These are phyloP conservation scores for Baudoinia panamericana DNA, from an alignment of 495 filamentous ascomycete species.

Conservation along the genomic window DNA sequence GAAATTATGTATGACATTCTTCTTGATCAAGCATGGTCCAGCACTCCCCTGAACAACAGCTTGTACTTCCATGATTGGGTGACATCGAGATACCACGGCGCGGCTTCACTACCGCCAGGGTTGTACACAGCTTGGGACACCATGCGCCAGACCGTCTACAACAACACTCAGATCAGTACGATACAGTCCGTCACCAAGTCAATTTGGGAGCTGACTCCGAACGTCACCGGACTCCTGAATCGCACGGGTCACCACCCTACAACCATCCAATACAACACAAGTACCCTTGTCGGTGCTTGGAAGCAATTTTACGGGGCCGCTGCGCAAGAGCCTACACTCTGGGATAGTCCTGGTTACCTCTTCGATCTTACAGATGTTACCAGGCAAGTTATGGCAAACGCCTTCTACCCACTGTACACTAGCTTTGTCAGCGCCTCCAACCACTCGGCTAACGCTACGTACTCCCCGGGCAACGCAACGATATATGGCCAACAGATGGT, in stretches of 20 bases:
- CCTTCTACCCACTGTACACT: slow-evolving; percentile 33
- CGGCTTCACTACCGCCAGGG: slow-evolving; percentile 24
- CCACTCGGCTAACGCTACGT: slow-evolving; percentile 16
- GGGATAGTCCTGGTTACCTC: slow-evolving; percentile 35
- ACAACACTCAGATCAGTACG: slow-evolving; percentile 37
- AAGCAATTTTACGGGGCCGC: slow-evolving; percentile 32
- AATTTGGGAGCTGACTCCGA: slow-evolving; percentile 36
- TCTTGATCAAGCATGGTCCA: slow-evolving; percentile 39
- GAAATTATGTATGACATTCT: slow-evolving; percentile 41
- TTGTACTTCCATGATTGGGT: slow-evolving; percentile 40
- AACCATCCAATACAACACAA: slow-evolving; percentile 34
- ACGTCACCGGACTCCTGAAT: slow-evolving; percentile 29
- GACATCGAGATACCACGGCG: slow-evolving; percentile 32
- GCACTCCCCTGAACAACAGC: slow-evolving; percentile 32
- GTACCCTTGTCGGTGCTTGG: slow-evolving; percentile 32
- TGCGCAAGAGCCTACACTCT: slow-evolving; percentile 28
- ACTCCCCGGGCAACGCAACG: slow-evolving; percentile 13
- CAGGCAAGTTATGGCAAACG: slow-evolving; percentile 36
- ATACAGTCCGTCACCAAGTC: slow-evolving; percentile 35
- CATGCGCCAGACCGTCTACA: slow-evolving; percentile 37
- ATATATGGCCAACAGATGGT: slow-evolving; percentile 26
- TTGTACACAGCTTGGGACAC: slow-evolving; percentile 38
- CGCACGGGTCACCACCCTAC: slow-evolving; percentile 33
- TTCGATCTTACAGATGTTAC: slow-evolving; percentile 40
- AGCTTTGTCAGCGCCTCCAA: slow-evolving; percentile 31